Evolutionary conservation across 768 basidiomycete genomes (phyloP).

Genomic region (Russula sp.): DNA sequence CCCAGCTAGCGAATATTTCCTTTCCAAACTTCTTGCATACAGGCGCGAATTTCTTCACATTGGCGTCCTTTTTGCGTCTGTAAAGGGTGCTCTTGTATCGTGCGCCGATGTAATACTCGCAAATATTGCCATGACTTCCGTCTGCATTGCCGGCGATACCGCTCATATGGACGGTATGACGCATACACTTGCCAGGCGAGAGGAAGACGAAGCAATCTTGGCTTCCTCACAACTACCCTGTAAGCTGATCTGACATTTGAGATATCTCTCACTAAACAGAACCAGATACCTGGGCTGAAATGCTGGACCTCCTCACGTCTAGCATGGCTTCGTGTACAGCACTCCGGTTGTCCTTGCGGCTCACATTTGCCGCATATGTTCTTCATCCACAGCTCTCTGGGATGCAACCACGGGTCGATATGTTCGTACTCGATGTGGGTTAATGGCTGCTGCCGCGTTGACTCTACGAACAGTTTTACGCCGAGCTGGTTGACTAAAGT

Average conservation of each 20-base stretch:
- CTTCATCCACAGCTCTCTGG: slow-evolving; percentile 44
- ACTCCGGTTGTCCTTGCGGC: slow-evolving; percentile 53
- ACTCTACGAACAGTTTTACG: slow-evolving; percentile 3
- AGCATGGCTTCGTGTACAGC: slow-evolving; percentile 56
- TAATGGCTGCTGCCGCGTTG: slow-evolving; percentile 24
- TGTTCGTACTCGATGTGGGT: slow-evolving; percentile 3
- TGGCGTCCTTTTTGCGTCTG: slow-evolving; percentile 35
- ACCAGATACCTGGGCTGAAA: slow-evolving; percentile 53
- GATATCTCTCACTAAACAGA: slow-evolving; percentile 22
- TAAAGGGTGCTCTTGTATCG: slow-evolving; percentile 36
- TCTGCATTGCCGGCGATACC: slow-evolving; percentile 36
- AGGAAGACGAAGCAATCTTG: slow-evolving; percentile 50
- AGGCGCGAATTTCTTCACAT: slow-evolving; percentile 49
- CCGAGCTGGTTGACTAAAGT: slow-evolving; percentile 11
- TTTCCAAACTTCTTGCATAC: slow-evolving; percentile 47
- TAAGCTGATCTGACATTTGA: slow-evolving; percentile 32
- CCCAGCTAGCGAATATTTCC: slow-evolving; percentile 15
- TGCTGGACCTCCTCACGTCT: slow-evolving; percentile 48
- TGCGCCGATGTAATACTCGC: slow-evolving; percentile 65
- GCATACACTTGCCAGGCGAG: slow-evolving; percentile 41
- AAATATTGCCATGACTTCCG: slow-evolving; percentile 45
- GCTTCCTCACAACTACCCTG: slow-evolving; percentile 71
- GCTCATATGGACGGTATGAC: slow-evolving; percentile 16
- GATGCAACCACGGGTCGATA: slow-evolving; percentile 29
- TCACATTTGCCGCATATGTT: slow-evolving; percentile 56